A percentile compares a stretch with the other conserved stretches of the same genome.
Evolutionary conservation across 2,329 filamentous ascomycete species (phyloP).

Genomic region (Dactylellina haptotyla): DNA sequence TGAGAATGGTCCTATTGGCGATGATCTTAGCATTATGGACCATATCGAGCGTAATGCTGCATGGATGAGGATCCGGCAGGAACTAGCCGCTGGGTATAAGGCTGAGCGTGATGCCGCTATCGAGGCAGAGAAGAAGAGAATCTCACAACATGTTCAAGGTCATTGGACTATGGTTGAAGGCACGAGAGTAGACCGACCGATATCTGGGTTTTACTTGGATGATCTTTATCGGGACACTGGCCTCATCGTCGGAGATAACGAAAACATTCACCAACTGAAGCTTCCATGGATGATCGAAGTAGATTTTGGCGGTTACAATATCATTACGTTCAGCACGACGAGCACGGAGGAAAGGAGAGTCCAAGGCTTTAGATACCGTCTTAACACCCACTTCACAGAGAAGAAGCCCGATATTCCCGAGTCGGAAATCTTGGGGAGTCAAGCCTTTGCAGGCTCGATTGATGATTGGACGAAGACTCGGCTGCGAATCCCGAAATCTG

Average conservation of each 20-base stretch:
- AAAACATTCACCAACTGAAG: constrained; percentile 41
- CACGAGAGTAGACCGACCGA: constrained; percentile 45
- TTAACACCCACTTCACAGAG: constrained; percentile 44
- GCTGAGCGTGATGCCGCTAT: constrained; percentile 21
- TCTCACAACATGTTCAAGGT: constrained; percentile 42
- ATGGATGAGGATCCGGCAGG: constrained; percentile 31
- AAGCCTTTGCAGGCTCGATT: constrained; percentile 36
- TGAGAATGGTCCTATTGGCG: constrained; percentile 44
- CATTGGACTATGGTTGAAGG: constrained; percentile 52
- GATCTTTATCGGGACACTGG: constrained; percentile 50
- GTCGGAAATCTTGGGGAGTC: constrained; percentile 37
- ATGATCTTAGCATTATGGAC: constrained; percentile 50
- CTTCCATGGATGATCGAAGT: constrained; percentile 45
- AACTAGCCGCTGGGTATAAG: constrained; percentile 39
- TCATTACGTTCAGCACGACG: constrained; percentile 37
- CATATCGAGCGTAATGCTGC: constrained; percentile 38
- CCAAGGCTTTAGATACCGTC: constrained; percentile 44
- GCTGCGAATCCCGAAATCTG: constrained; percentile 51
- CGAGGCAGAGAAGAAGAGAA: constrained; percentile 28
- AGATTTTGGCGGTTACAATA: constrained; percentile 49
- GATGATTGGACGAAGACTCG: constrained; percentile 49
- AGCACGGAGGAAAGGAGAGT: constrained; percentile 44
- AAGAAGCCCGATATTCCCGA: constrained; percentile 37
- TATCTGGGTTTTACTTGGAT: constrained; percentile 48
- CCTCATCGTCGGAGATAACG: constrained; percentile 46